Conservation (phyloP, 192 early-diverging fungal genomes). For the Backusella liffmaniae region DNA sequence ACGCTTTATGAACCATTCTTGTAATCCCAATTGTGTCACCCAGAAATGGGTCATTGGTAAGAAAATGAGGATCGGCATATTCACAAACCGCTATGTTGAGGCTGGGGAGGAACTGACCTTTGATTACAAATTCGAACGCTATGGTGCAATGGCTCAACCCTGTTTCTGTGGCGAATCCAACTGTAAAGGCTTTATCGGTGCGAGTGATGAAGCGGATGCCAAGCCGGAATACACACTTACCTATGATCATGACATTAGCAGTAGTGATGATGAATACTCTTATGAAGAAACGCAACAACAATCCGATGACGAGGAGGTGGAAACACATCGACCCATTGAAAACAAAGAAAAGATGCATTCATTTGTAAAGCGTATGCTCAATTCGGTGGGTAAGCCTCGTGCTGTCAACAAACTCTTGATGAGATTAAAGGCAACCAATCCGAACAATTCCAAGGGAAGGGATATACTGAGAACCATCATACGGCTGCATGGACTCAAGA, state of each 20-base stretch:
- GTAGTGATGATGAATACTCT: not conserved
- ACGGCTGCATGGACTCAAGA: conserved; percentile 63
- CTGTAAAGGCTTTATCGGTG: conserved; percentile 91
- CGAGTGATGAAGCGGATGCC: conserved; percentile 42
- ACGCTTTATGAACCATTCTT: conserved; percentile 98
- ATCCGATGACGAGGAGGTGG: conserved; percentile 3
- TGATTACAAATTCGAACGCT: conserved; percentile 98
- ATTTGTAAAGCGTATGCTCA: conserved; percentile 72
- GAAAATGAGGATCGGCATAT: conserved; percentile 91
- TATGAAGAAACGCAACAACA: conserved; percentile 20
- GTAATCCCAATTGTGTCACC: conserved; percentile 89
- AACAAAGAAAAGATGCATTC: conserved; percentile 69
- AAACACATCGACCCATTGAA: conserved; percentile 49
- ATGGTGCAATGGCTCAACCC: conserved; percentile 83
- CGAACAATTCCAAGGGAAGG: conserved; percentile 15
- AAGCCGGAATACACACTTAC: conserved; percentile 45
- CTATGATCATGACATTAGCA: not conserved
- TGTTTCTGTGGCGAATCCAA: conserved; percentile 89
- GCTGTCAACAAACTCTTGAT: conserved; percentile 58
- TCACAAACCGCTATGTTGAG: conserved; percentile 72
- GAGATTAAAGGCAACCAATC: conserved; percentile 61
- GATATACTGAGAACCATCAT: conserved; percentile 58
- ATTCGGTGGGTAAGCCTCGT: conserved; percentile 48
- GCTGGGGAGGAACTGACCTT: conserved; percentile 91
- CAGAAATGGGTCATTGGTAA: conserved; percentile 98